These are phyloP conservation scores for Fusarium sarcochroum DNA, from an alignment of 2,329 filamentous ascomycete genomes.

Conservation along the genomic window DNA sequence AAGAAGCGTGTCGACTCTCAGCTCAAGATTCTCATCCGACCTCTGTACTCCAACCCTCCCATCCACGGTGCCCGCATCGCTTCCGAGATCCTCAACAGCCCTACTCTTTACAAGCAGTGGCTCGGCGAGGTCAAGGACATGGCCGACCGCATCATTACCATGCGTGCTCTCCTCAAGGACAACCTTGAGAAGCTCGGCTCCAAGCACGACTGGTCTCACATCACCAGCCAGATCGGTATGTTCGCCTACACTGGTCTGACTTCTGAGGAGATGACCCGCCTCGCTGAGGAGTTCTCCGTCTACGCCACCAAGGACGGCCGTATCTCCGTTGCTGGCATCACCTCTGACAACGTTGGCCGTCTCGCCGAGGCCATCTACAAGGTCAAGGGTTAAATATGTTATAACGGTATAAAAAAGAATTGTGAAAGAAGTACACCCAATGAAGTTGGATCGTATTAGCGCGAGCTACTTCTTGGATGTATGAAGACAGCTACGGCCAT, in stretches of 20 bases:
- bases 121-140: slow-evolving; percentile 96
- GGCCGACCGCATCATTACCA: slow-evolving; percentile 99
- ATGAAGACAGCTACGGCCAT: slow-evolving; percentile 31
- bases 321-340: slow-evolving; percentile 90
- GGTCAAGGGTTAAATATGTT: slow-evolving; percentile 74
- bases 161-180: slow-evolving; percentile 93
- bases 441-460: background rate
- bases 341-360: slow-evolving; percentile 81
- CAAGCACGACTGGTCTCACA: slow-evolving; percentile 99
- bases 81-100: slow-evolving; percentile 89
- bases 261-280: slow-evolving; percentile 88
- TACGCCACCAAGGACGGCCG: slow-evolving; percentile 95
- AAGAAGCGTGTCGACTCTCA: slow-evolving; percentile 97
- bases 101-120: slow-evolving; percentile 92
- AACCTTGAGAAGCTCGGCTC: slow-evolving; percentile 96
- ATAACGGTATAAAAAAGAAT: background rate
- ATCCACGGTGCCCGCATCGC: slow-evolving; percentile 97
- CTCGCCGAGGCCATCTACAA: slow-evolving; percentile 89
- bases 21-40: slow-evolving; percentile 97
- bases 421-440: slow-evolving; percentile 1
- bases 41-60: slow-evolving; percentile 98
- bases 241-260: slow-evolving; percentile 97
- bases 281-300: slow-evolving; percentile 96
- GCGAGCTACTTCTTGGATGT: slow-evolving; percentile 22
- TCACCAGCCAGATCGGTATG: slow-evolving; percentile 99